phyloP scores from a whole-genome alignment of 495 filamentous ascomycete species.

The Hapsidospora chrysogenum region DNA sequence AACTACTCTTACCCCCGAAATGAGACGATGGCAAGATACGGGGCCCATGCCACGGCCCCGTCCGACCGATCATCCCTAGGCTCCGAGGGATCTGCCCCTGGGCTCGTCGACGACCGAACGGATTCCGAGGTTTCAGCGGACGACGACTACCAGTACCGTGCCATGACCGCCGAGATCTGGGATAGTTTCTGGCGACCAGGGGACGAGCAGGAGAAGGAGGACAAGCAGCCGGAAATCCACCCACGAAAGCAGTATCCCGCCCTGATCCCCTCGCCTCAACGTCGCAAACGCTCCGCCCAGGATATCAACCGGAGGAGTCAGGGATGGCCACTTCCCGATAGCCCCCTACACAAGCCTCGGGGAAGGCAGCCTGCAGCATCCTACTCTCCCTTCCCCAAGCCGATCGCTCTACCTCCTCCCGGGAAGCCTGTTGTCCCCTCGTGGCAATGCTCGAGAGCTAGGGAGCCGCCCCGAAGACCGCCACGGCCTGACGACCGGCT shows the following conservation, averaged over 20 bases:
- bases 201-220: neutral
- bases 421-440: neutral
- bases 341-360: neutral
- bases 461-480: neutral
- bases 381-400: conserved; percentile 4
- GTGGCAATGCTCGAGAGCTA: neutral
- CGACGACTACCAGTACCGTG: conserved; percentile 1
- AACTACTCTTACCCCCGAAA: conserved; percentile 4
- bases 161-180: neutral
- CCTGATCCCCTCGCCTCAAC: conserved; percentile 1
- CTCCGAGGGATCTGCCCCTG: neutral
- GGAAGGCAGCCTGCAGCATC: neutral
- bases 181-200: conserved; percentile 1
- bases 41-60: too few species aligned
- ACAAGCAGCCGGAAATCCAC: neutral
- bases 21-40: neutral
- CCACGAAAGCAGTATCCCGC: conserved; percentile 1
- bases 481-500: neutral
- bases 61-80: neutral
- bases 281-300: neutral
- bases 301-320: neutral
- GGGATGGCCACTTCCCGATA: conserved; percentile 2
- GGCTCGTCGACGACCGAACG: conserved; percentile 3
- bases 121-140: conserved; percentile 3
- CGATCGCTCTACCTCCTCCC: neutral